These are phyloP conservation scores for Sporothrix globosa DNA, from an alignment of 2,329 filamentous ascomycete species.

Conservation along the genomic window DNA sequence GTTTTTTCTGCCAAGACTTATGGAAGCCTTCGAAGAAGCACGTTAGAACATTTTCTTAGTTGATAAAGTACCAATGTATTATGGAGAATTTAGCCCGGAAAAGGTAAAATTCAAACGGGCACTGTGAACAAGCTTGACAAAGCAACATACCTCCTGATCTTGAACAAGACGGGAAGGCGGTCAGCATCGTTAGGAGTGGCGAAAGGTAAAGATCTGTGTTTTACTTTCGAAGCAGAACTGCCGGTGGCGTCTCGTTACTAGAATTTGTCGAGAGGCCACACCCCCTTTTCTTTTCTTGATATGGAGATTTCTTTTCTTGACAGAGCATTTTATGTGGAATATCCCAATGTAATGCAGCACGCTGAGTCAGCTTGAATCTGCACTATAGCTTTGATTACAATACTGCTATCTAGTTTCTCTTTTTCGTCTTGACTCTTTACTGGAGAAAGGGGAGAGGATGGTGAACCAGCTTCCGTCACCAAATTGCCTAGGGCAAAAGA, in stretches of 20 bases:
- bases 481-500: conserved; percentile 6
- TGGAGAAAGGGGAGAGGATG: background rate
- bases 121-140: conserved; percentile 12
- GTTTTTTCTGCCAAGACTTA: conserved; percentile 14
- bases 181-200: conserved; percentile 15
- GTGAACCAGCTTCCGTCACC: background rate
- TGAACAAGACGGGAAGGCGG: conserved; percentile 13
- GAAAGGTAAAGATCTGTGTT: background rate
- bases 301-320: background rate
- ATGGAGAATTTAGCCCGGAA: conserved; percentile 20
- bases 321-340: background rate
- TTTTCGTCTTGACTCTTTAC: background rate
- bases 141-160: background rate
- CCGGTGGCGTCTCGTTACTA: background rate
- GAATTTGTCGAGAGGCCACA: background rate
- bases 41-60: conserved; percentile 15
- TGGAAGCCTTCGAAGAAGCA: conserved; percentile 21
- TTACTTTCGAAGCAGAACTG: background rate
- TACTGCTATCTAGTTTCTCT: background rate
- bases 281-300: background rate
- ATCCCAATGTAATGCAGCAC: too few species aligned
- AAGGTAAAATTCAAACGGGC: background rate
- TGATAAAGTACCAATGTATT: conserved; percentile 2
- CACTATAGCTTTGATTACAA: too few species aligned
- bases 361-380: background rate